These are phyloP conservation scores for Phytophthora agathidicida DNA, from an alignment of 352 stramenopile species.

Conservation along the genomic window DNA sequence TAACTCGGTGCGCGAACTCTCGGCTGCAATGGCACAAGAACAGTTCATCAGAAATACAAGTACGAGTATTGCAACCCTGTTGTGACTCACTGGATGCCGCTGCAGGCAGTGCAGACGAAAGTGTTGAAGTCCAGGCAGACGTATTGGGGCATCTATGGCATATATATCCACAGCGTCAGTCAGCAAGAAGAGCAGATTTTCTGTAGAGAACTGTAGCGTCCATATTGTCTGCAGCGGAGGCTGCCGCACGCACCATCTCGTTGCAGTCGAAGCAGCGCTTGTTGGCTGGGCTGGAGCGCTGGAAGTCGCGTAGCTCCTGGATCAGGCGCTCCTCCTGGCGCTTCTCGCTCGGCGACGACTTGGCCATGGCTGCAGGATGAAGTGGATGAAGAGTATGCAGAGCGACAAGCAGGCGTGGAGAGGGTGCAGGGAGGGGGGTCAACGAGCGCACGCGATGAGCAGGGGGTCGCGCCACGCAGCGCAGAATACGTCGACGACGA, in stretches of 20 bases:
- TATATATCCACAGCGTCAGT: constrained; percentile 8
- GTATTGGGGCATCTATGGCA: constrained; percentile 90
- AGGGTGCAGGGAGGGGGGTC: not conserved
- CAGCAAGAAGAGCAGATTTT: not conserved
- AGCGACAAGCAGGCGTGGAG: too few relatives aligned
- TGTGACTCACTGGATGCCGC: constrained; percentile 89
- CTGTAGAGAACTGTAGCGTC: not conserved
- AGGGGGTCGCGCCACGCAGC: constrained; percentile 17
- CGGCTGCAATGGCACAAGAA: constrained; percentile 47
- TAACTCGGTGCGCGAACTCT: constrained; percentile 93
- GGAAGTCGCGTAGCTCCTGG: constrained; percentile 88
- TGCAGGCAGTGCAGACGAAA: constrained; percentile 94
- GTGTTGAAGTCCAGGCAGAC: constrained; percentile 94
- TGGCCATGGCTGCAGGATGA: constrained; percentile 20
- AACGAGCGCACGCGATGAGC: not conserved
- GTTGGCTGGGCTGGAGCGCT: constrained; percentile 72
- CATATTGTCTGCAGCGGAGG: not conserved
- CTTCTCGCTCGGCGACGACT: constrained; percentile 67
- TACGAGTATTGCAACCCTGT: not conserved
- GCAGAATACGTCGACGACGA: too few relatives aligned
- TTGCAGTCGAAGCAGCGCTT: constrained; percentile 92
- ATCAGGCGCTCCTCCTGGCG: constrained; percentile 81
- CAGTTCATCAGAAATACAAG: not conserved
- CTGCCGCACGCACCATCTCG: constrained; percentile 68
- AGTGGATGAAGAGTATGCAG: not conserved